phyloP scores from a whole-genome alignment of 2,329 filamentous ascomycete species.

The Scorias spongiosa region DNA sequence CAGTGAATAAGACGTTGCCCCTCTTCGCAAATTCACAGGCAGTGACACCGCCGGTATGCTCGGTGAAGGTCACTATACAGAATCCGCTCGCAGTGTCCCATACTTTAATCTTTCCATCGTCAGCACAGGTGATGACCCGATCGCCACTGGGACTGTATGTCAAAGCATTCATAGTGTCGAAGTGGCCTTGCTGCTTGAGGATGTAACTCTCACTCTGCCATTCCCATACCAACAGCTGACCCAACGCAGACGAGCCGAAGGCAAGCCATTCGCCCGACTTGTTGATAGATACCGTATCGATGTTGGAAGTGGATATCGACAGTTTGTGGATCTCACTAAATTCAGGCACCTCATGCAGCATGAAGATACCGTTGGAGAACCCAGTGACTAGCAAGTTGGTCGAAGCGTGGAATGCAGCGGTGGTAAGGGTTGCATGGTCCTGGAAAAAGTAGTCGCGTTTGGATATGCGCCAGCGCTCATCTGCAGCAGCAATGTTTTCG shows the following conservation, averaged over 20 bases:
- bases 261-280: conserved; percentile 92
- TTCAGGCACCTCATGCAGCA: conserved; percentile 86
- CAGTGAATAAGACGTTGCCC: conserved; percentile 89
- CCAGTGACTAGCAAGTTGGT: conserved; percentile 91
- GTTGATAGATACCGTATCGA: conserved; percentile 90
- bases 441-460: conserved; percentile 90
- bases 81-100: conserved; percentile 97
- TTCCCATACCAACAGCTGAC: conserved; percentile 96
- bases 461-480: conserved; percentile 81
- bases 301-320: conserved; percentile 92
- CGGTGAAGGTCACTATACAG: conserved; percentile 94
- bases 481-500: conserved; percentile 42
- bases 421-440: conserved; percentile 70
- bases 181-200: conserved; percentile 92
- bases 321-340: conserved; percentile 89
- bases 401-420: conserved; percentile 73
- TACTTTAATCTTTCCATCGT: conserved; percentile 96
- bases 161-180: conserved; percentile 86
- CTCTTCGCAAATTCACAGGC: conserved; percentile 90
- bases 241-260: conserved; percentile 87
- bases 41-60: conserved; percentile 88
- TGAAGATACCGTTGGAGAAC: conserved; percentile 88
- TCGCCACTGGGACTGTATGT: conserved; percentile 90
- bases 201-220: conserved; percentile 99
- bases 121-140: conserved; percentile 79